Conservation (phyloP, 805 yeast genomes). For the Kuraishia ogatae region DNA sequence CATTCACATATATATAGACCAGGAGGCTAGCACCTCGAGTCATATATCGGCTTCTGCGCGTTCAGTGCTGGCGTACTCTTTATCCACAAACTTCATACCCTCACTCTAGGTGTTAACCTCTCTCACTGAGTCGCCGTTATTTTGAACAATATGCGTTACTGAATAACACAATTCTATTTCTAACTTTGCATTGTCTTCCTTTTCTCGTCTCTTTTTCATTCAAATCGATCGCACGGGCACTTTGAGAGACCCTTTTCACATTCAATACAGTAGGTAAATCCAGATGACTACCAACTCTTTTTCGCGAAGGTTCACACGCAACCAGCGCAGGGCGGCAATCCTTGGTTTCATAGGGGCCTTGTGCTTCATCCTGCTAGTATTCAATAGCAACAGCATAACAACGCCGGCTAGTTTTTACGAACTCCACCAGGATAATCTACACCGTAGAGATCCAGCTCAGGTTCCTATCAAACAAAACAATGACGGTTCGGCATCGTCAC, state of each 20-base stretch:
- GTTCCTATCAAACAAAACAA: not conserved
- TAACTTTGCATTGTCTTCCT: too few species aligned
- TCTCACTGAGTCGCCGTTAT: too few species aligned
- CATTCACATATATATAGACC: too few species aligned
- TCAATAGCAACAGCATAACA: not conserved
- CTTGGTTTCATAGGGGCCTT: not conserved
- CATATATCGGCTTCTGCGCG: too few species aligned
- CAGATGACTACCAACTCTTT: not conserved
- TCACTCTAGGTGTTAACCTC: too few species aligned
- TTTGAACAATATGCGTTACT: too few species aligned
- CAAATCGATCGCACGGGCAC: not conserved
- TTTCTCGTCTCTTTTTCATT: not conserved
- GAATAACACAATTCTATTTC: too few species aligned
- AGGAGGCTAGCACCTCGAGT: too few species aligned
- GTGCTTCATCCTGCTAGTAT: not conserved
- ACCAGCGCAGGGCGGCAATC: not conserved
- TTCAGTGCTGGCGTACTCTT: too few species aligned
- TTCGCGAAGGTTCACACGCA: not conserved
- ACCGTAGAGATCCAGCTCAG: not conserved
- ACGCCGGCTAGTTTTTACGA: not conserved
- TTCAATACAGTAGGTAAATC: too few species aligned
- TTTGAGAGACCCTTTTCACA: not conserved
- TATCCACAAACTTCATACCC: too few species aligned
- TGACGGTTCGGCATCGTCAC: not conserved
- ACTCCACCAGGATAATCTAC: not conserved